Evolutionary conservation across 495 filamentous ascomycete species (phyloP), one percentile per base, ranked within the genome.

Genomic region (Tuber calosporum): DNA sequence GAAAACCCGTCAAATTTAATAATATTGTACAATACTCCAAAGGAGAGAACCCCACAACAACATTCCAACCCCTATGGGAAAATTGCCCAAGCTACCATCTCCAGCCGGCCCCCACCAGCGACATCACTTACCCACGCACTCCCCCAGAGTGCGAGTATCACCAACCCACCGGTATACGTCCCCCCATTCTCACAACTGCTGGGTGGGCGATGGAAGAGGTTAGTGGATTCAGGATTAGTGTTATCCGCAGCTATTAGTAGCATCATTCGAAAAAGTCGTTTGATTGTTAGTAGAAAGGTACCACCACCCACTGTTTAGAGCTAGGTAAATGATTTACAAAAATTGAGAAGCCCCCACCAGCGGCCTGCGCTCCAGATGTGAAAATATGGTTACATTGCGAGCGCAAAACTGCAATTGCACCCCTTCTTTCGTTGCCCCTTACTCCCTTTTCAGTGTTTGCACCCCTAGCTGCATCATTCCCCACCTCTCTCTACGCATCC

Each of bases 401-500:
- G 43, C 0, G 66, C n/a, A 36, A 19, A 48, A 48, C 20, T 48
- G 43, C 43, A 2, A 48, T 48, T 48, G 43, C 43, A 48, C 43
- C 43, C 19, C 66, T 8, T 26, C 66, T 0, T 22, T 26, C 6
- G 4, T n/a, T n/a, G 26, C n/a, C 26, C 13, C 26, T 26, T 37
- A n/a, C 66, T 68, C 38, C 66, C 9, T 68, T 39, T 39, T 41
- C 71, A 34, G 40, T 26, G 42, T 38, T 34, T 26, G 13, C 53
- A 36, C n/a, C n/a, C n/a, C n/a, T n/a, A n/a, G n/a, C n/a, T n/a
- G n/a, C n/a, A n/a, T n/a, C n/a, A n/a, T n/a, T 8, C 22, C 40
- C 69, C 67, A 48, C 38, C 69, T 41, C 36, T 37, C 70, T 36
- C 72, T 37, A 41, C 45, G 36, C 9, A 39, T 22, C 62, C 37